Evolutionary conservation across 257 asterid species (phyloP), one percentile per base, ranked within the genome.

Genomic region (Coffea eugenioides): DNA sequence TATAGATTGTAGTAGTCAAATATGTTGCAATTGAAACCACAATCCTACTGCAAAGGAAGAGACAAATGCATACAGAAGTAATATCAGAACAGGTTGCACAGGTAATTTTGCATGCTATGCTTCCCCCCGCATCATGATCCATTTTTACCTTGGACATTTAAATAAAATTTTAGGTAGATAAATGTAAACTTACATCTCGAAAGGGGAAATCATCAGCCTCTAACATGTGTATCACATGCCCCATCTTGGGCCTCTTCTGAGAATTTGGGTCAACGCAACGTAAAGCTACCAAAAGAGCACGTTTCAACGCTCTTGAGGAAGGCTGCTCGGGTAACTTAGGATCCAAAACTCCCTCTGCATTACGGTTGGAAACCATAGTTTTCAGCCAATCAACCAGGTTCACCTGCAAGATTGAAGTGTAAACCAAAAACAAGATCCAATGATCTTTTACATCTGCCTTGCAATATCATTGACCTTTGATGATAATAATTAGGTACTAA

Each of bases 181-280:
- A 80, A 65, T 27, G 39, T 16, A n/a, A 77, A 88, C 93, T 89
- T 85, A 90, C 97, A 62, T 94, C 97, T 64, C 97, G 94, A 80
- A 91, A 91, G 68, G 96, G 97, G 74, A 92, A 91, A 76, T 94
- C 98, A 67, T 94, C 97, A 14, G 92, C 96, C 84, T 94, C 98
- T 48, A 94, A 91, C 98, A 92, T 94, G 90, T 94, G 98, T 62
- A 94, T 89, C 9, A 94, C 97, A 83, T 94, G 97, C 21, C 98
- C 98, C 97, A 94, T 94, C 87, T 91, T 92, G 5, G 98, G 98
- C 88, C 97, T 83, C 88, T 94, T 94, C 79, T 90, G 97, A 76
- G 97, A 57, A 77, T 89, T 90, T 34, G 97, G 97, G 78, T 94
- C 98, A 2, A 94, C 98, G 79, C 98, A 94, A 31, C 95, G 91